These are phyloP conservation scores for Chrysosporium keratinophilum DNA, from an alignment of 2,329 filamentous ascomycete species.

Conservation along the genomic window DNA sequence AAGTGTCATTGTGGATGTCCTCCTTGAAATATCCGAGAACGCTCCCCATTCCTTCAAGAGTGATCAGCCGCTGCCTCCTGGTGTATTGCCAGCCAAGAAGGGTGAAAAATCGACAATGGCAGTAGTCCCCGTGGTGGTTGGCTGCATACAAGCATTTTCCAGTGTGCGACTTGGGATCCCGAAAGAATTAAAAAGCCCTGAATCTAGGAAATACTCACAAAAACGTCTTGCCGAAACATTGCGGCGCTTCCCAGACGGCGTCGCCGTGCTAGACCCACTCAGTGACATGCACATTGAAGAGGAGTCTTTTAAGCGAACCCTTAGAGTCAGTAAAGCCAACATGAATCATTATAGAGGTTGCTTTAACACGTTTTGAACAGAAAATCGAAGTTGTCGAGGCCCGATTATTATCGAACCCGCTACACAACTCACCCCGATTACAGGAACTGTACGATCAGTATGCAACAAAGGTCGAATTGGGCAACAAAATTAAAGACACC, in stretches of 20 bases:
- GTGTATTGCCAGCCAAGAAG: conserved; percentile 49
- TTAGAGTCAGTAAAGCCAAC: conserved; percentile 43
- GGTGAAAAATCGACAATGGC: conserved; percentile 63
- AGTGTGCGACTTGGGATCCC: conserved; percentile 77
- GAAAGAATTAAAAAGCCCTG: conserved; percentile 57
- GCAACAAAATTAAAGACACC: conserved; percentile 70
- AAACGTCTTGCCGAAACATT: conserved; percentile 67
- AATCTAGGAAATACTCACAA: conserved; percentile 58
- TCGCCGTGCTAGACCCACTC: conserved; percentile 81
- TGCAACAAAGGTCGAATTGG: conserved; percentile 63
- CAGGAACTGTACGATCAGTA: conserved; percentile 82
- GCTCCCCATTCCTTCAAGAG: conserved; percentile 47
- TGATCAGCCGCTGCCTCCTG: conserved; percentile 52
- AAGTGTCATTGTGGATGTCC: conserved; percentile 70
- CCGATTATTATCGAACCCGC: conserved; percentile 72
- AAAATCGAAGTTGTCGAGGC: conserved; percentile 98
- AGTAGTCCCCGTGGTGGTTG: conserved; percentile 75
- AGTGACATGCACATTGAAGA: conserved; percentile 94
- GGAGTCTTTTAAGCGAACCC: conserved; percentile 82
- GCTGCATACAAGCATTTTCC: conserved; percentile 72
- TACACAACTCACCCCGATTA: conserved; percentile 81
- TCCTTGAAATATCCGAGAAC: conserved; percentile 53
- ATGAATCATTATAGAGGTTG: background rate
- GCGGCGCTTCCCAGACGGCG: conserved; percentile 80
- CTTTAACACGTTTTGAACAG: conserved; percentile 33